Base-by-base conservation (phyloP, 805 yeast species). In the Brettanomyces sp. region DNA sequence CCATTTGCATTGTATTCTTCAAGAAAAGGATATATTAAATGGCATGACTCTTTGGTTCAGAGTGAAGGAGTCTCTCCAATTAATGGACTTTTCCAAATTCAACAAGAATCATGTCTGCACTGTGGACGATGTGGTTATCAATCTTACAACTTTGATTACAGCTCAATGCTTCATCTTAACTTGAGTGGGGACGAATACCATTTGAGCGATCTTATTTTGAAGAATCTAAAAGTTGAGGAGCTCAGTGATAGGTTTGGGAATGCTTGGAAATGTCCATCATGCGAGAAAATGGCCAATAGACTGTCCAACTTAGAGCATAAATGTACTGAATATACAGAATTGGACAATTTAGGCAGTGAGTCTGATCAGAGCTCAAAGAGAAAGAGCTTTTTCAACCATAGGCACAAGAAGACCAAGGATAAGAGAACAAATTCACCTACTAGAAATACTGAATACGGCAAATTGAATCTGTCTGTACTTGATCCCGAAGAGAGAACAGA, bases 251-350 rank as follows among this genome's bases (percentile, higher is more conserved):
- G 57, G 32, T 48, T 87, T 24, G 90, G 81, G 5, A 84, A 85
- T 63, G 86, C 93, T 1, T 85, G 95, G 95, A 76, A 81, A 51
- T 85, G 95, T 66, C 90, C 93, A 6, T 76, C 78, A 45, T 85
- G 95, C 65, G 63, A 61, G 44, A 64, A 73, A 48, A 39, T 52
- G 25, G 49, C 45, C 9, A 44, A 37, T 14, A 44, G 45, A 54
- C 55, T 55, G 22, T 47, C 41, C 11, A 42, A 39, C 18, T 21
- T 48, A 23, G 47, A 46, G 24, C 41, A 49, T 25, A 35, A 45
- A 34, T 34, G 46, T 6, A 43, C 45, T 14, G 46, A 39, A 11
- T 30, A n/a, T 28, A 28, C 32, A 6, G 33, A 42, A 13, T 13
- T n/a, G 9, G 39, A 43, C n/a, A 14, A 12, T 8, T 21, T 4